Percentiles rank a stretch among this genome's conserved stretches.
These are phyloP conservation scores for Lipomyces sp. DNA, from an alignment of 805 yeast genomes.

Conservation along the genomic window DNA sequence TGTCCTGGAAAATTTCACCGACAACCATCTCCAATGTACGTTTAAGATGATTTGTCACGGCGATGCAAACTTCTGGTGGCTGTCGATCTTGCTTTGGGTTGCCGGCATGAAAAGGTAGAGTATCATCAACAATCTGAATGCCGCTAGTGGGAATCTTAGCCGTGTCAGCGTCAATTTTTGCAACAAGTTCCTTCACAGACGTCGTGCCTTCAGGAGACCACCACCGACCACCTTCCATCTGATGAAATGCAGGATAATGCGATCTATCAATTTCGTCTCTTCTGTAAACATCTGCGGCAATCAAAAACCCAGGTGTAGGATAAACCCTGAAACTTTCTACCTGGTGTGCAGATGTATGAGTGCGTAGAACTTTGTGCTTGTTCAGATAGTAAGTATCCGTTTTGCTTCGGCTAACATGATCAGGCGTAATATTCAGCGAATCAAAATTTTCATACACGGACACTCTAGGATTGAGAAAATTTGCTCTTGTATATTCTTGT, in stretches of 20 bases:
- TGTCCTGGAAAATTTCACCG: slow-evolving; percentile 77
- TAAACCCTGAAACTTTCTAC: slow-evolving; percentile 57
- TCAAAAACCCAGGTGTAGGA: slow-evolving; percentile 82
- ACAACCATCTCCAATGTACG: slow-evolving; percentile 84
- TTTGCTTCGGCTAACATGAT: slow-evolving; percentile 91
- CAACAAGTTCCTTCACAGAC: slow-evolving; percentile 46
- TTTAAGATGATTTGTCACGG: slow-evolving; percentile 78
- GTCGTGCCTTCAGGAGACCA: slow-evolving; percentile 64
- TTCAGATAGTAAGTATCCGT: slow-evolving; percentile 93
- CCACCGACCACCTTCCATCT: slow-evolving; percentile 92
- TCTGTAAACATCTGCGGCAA: slow-evolving; percentile 94
- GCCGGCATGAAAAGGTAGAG: slow-evolving; percentile 56
- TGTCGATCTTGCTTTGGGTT: slow-evolving; percentile 85
- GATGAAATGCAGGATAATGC: slow-evolving; percentile 97
- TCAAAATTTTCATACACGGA: slow-evolving; percentile 86
- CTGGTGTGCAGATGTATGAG: slow-evolving; percentile 98
- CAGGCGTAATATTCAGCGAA: slow-evolving; percentile 83
- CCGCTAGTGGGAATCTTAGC: slow-evolving; percentile 66
- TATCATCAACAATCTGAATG: slow-evolving; percentile 77
- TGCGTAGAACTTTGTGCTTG: slow-evolving; percentile 70
- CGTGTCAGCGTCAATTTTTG: slow-evolving; percentile 61
- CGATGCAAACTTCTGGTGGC: slow-evolving; percentile 67
- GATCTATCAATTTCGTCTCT: slow-evolving; percentile 94
- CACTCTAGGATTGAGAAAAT: slow-evolving; percentile 82
- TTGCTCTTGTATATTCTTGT: slow-evolving; percentile 71